Conservation (phyloP, 768 basidiomycete species). For the Hirschioporus abietinus region DNA sequence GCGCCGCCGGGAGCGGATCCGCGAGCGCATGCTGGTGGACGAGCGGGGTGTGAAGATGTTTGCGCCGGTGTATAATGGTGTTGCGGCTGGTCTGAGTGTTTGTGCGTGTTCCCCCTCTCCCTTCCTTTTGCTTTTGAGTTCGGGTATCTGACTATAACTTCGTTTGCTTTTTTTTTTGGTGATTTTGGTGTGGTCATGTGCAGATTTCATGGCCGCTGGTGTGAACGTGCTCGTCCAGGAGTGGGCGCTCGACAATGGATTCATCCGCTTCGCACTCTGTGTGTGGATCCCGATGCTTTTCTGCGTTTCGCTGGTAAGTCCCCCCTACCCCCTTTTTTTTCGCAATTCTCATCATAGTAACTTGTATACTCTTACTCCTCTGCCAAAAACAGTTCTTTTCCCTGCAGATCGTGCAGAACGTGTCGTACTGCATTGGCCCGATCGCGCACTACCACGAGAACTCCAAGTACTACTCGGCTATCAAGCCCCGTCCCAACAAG, state of each 20-base stretch:
- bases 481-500: conserved; percentile 37
- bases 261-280: conserved; percentile 38
- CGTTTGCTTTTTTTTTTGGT: too few relatives aligned
- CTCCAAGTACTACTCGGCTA: conserved; percentile 48
- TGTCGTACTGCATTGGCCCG: conserved; percentile 42
- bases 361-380: background rate
- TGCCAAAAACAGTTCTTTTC: conserved; percentile 27
- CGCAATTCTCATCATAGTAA: background rate
- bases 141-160: conserved; percentile 14
- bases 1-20: background rate
- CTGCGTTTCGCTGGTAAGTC: conserved; percentile 38
- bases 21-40: conserved; percentile 21
- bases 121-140: background rate
- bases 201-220: conserved; percentile 62
- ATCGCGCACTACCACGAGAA: conserved; percentile 48
- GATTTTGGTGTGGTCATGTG: too few relatives aligned
- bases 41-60: conserved; percentile 28
- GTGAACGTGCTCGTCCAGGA: conserved; percentile 54
- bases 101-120: conserved; percentile 19
- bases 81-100: conserved; percentile 27
- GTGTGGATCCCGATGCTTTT: conserved; percentile 36
- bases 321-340: background rate
- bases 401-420: conserved; percentile 36
- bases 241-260: conserved; percentile 42
- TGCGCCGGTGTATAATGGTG: conserved; percentile 31